Base-by-base conservation (phyloP, 1,284 basidiomycete genomes). In the Chalciporus sp. region DNA sequence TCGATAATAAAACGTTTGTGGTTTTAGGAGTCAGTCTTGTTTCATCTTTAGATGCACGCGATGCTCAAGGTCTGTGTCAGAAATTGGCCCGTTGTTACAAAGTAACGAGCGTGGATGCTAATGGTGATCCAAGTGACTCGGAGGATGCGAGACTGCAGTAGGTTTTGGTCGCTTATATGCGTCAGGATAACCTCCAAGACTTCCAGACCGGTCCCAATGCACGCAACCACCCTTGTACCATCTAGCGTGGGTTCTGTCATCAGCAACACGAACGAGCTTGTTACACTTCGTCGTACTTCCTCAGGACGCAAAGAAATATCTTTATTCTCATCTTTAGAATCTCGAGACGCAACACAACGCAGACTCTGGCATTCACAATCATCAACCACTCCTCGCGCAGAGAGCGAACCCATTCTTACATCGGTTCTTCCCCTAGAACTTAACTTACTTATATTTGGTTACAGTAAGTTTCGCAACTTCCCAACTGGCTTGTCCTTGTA, bases 381-480 rank as follows among this genome's bases (percentile, higher is more conserved):
- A 16, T 39, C 47, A 7, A 41, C 42, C 33, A 4, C 43, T 26
- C 12, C 53, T 42, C 45, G 37, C 9, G 47, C 47, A 44, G 62
- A 55, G 19, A 41, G 6, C 1, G 49, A 53, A 44, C 49, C 50
- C 26, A 55, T 47, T 27, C 40, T 74, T 54, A 82, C 84, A 2
- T 74, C 77, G 1, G 65, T 82, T 10, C 71, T 90, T 26, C 83
- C 86, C 10, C 60, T 89, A 7, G 83, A 85, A 45, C 67, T 83
- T 1, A 79, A 82, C 31, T 52, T 68, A 0, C 72, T 91, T 33
- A 60, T 90, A 42, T 67, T 85, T 42, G 89, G 88, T 40, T 84
- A 77, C 58, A 78, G 88, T 90, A 61, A 39, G 82, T 68, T n/a
- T 50, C 29, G 7, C 5, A 9, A 7, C 20, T 28, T n/a, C n/a